Conservation (phyloP, 1,284 basidiomycete genomes). For the Amylostereum areolatum region DNA sequence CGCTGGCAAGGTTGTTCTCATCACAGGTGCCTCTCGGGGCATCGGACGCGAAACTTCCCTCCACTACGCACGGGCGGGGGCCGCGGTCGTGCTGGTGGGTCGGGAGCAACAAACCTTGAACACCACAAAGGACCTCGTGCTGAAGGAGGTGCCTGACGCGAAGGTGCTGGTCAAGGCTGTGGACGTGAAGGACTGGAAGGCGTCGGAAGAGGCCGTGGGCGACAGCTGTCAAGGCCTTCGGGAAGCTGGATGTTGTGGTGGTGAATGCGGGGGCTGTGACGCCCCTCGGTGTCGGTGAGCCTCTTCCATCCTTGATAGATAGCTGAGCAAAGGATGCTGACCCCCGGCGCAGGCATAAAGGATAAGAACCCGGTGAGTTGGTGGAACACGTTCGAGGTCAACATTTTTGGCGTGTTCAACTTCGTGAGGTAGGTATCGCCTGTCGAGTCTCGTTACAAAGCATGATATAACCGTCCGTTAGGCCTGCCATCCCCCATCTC, state of each 20-base stretch:
- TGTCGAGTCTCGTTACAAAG: too few species aligned
- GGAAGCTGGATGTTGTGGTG: constrained; percentile 10
- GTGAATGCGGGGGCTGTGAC: constrained; percentile 8
- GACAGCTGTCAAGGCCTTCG: constrained; percentile 6
- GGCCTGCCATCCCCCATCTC: background rate
- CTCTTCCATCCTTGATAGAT: background rate
- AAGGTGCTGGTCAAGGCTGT: background rate
- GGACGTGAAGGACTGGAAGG: background rate
- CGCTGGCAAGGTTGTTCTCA: constrained; percentile 14
- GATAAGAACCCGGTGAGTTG: background rate
- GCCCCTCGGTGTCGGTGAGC: background rate
- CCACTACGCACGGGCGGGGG: constrained; percentile 7
- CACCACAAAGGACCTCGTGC: constrained; percentile 3
- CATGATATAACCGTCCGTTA: too few species aligned
- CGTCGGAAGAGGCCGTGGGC: constrained; percentile 4
- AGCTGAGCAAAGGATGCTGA: background rate
- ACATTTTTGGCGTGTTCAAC: background rate
- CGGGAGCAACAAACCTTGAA: constrained; percentile 3
- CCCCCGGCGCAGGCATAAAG: background rate
- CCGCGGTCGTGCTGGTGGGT: constrained; percentile 3
- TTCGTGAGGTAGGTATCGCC: too few species aligned
- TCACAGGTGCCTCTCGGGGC: constrained; percentile 18
- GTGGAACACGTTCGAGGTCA: background rate
- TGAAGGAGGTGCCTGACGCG: background rate
- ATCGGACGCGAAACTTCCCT: constrained; percentile 11